Evolutionary conservation across 2,329 filamentous ascomycete genomes (phyloP).

Genomic region (Ophiostoma quercus): DNA sequence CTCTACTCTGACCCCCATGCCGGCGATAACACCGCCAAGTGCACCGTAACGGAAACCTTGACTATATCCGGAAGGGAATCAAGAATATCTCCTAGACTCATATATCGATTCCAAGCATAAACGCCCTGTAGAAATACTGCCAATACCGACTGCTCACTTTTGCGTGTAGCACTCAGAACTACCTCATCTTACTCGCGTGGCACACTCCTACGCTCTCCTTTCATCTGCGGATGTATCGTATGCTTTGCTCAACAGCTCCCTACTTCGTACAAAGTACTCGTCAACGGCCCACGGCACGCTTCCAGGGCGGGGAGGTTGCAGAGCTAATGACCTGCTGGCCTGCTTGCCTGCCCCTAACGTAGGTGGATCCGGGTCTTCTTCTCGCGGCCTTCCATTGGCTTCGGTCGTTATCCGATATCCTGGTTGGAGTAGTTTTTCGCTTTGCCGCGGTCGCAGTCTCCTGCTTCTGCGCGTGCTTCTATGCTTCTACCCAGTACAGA

Average conservation of each 20-base stretch:
- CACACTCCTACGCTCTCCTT: not conserved
- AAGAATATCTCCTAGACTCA: not conserved
- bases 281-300: not conserved
- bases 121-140: not conserved
- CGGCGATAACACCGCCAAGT: constrained; percentile 9
- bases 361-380: not conserved
- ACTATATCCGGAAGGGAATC: constrained; percentile 9
- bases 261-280: not conserved
- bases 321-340: not conserved
- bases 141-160: not conserved
- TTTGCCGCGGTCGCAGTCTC: not conserved
- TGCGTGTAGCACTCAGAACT: not conserved
- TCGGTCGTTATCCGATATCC: not conserved
- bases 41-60: not conserved
- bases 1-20: not conserved
- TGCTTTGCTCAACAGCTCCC: not conserved
- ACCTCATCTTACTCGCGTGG: constrained; percentile 10
- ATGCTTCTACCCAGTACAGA: not conserved
- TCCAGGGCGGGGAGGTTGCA: not conserved
- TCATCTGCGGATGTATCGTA: not conserved
- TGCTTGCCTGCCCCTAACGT: not conserved
- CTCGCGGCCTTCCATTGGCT: not conserved
- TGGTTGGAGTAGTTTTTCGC: not conserved
- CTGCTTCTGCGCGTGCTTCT: not conserved
- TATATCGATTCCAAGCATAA: not conserved